These are phyloP conservation scores for Albugo laibachii DNA, from an alignment of 352 stramenopile species.

Conservation along the genomic window DNA sequence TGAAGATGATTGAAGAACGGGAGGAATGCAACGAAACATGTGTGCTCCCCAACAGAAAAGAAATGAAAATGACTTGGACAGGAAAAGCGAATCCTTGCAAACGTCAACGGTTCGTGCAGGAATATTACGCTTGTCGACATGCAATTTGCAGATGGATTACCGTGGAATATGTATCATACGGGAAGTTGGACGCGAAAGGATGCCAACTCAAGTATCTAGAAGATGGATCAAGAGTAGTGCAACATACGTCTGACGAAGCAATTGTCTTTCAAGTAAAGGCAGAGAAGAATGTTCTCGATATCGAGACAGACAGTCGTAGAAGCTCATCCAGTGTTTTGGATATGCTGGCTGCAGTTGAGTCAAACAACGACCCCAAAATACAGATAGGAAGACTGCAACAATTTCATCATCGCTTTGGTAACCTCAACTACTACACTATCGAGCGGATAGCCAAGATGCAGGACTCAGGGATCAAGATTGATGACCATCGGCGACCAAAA, in stretches of 20 bases:
- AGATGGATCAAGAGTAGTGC: not conserved
- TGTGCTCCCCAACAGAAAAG: not conserved
- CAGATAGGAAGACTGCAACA: not conserved
- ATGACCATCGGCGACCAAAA: not conserved
- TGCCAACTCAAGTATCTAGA: not conserved
- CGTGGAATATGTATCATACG: not conserved
- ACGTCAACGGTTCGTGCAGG: not conserved
- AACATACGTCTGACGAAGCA: not conserved
- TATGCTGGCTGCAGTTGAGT: too few relatives aligned
- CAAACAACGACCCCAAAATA: not conserved
- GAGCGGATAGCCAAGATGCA: not conserved
- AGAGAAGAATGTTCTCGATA: not conserved
- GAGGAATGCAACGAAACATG: not conserved
- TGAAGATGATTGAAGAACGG: not conserved
- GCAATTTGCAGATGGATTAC: not conserved
- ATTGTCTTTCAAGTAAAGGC: not conserved
- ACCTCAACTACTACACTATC: not conserved
- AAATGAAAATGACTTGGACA: not conserved
- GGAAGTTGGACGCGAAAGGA: not conserved
- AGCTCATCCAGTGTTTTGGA: too few relatives aligned
- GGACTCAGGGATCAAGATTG: not conserved
- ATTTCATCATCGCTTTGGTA: not conserved
- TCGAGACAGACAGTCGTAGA: not conserved
- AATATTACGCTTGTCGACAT: not conserved
- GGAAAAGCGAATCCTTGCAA: not conserved